Conservation (phyloP, 176 grass and related monocot genomes). For the Chloris gayana region DNA sequence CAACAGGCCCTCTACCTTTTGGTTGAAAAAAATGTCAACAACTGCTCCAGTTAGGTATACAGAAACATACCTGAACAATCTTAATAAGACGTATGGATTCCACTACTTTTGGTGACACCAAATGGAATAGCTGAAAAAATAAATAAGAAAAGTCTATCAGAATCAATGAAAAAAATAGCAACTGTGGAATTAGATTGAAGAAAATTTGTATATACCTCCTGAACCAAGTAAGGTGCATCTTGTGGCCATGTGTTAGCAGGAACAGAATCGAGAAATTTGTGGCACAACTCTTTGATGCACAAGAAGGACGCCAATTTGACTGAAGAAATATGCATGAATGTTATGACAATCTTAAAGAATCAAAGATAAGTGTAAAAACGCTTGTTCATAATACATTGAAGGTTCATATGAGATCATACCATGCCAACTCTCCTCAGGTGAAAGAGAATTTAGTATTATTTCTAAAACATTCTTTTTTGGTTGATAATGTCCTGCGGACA, state of each 20-base stretch:
- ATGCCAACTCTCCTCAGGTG: slow-evolving; percentile 74
- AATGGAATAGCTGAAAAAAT: slow-evolving; percentile 69
- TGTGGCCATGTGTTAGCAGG: slow-evolving; percentile 41
- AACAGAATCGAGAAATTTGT: slow-evolving; percentile 54
- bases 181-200: slow-evolving; percentile 30
- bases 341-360: slow-evolving; percentile 34
- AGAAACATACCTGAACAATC: slow-evolving; percentile 79
- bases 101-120: slow-evolving; percentile 63
- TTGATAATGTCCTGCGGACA: slow-evolving; percentile 62
- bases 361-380: slow-evolving; percentile 6
- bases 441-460: slow-evolving; percentile 73
- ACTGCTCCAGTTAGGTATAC: not conserved
- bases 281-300: slow-evolving; percentile 84
- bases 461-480: slow-evolving; percentile 68
- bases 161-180: slow-evolving; percentile 35
- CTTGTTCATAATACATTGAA: slow-evolving; percentile 37
- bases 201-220: slow-evolving; percentile 61
- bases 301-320: slow-evolving; percentile 90
- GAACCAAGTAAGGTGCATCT: slow-evolving; percentile 57
- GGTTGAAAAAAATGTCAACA: too few species aligned
- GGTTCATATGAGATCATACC: slow-evolving; percentile 54
- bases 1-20: too few species aligned
- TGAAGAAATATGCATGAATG: slow-evolving; percentile 42
- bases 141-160: slow-evolving; percentile 39
- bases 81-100: slow-evolving; percentile 70